phyloP scores from a whole-genome alignment of 2,329 filamentous ascomycete species.

The Phyllosticta citribraziliensis region DNA sequence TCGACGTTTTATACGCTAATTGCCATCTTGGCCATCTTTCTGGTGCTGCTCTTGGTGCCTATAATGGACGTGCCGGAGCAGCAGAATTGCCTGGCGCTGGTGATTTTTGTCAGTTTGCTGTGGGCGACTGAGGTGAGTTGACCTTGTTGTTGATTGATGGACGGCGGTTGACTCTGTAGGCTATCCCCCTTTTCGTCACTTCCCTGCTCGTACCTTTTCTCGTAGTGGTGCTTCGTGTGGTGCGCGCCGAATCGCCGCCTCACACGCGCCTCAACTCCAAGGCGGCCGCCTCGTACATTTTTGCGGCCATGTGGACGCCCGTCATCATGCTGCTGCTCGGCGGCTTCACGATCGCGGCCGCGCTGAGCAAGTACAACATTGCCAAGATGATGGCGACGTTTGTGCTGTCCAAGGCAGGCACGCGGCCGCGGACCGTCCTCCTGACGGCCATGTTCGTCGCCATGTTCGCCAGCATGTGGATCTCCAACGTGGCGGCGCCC shows the following conservation, averaged over 20 bases:
- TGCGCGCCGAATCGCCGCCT: slow-evolving; percentile 64
- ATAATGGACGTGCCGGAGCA: slow-evolving; percentile 84
- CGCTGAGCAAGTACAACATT: slow-evolving; percentile 92
- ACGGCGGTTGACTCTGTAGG: slow-evolving; percentile 37
- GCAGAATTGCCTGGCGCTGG: slow-evolving; percentile 89
- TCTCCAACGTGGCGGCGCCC: slow-evolving; percentile 94
- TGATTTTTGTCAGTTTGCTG: slow-evolving; percentile 84
- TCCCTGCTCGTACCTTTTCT: slow-evolving; percentile 90
- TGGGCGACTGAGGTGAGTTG: slow-evolving; percentile 81
- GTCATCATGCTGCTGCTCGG: slow-evolving; percentile 97
- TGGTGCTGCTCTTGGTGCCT: slow-evolving; percentile 61
- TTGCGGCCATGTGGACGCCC: slow-evolving; percentile 96
- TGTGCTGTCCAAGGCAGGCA: slow-evolving; percentile 91
- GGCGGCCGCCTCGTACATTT: slow-evolving; percentile 72
- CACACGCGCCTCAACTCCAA: slow-evolving; percentile 66
- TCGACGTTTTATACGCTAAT: slow-evolving; percentile 71
- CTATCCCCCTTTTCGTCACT: slow-evolving; percentile 93
- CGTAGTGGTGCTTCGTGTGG: slow-evolving; percentile 75
- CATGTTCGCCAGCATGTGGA: slow-evolving; percentile 97
- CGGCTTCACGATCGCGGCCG: slow-evolving; percentile 91
- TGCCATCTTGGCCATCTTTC: slow-evolving; percentile 61
- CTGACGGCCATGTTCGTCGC: slow-evolving; percentile 99
- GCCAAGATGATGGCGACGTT: slow-evolving; percentile 96
- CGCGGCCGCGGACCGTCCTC: slow-evolving; percentile 76
- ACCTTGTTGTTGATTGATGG: neutral